These are phyloP conservation scores for Penicillium concentricum DNA, from an alignment of 2,329 filamentous ascomycete genomes.

Conservation along the genomic window DNA sequence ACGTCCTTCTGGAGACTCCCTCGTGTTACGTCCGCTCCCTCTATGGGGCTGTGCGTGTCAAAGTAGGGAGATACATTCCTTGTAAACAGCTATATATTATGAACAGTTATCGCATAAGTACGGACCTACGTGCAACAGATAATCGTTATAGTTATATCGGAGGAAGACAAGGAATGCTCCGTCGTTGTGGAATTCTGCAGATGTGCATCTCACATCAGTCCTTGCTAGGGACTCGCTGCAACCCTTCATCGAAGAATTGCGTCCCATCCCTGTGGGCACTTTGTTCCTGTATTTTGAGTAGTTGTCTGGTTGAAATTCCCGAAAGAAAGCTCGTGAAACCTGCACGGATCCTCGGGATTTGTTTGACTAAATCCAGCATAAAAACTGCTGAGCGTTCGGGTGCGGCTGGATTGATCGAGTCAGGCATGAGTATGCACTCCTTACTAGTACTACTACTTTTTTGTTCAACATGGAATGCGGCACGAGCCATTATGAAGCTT, in stretches of 20 bases:
- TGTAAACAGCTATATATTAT: background rate
- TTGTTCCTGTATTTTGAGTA: background rate
- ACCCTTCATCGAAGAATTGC: background rate
- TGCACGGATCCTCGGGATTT: background rate
- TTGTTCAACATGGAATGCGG: constrained; percentile 10
- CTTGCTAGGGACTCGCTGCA: background rate
- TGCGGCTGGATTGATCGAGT: background rate
- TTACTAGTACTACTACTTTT: background rate
- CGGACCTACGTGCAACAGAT: no score
- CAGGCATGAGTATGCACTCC: background rate
- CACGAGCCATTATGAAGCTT: background rate
- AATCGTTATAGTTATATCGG: background rate
- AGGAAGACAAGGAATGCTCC: background rate
- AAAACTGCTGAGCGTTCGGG: background rate
- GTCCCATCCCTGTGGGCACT: background rate
- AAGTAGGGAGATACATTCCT: constrained; percentile 45
- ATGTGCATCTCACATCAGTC: background rate
- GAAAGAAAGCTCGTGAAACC: background rate
- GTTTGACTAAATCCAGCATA: background rate
- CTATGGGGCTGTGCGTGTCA: constrained; percentile 44
- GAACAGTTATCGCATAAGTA: no score
- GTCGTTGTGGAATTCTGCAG: background rate
- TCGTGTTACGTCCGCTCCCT: constrained; percentile 45
- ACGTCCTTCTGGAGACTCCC: constrained; percentile 34
- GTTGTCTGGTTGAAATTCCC: background rate